These are phyloP conservation scores for Xylaria digitata DNA, from an alignment of 2,329 filamentous ascomycete genomes.

Conservation along the genomic window DNA sequence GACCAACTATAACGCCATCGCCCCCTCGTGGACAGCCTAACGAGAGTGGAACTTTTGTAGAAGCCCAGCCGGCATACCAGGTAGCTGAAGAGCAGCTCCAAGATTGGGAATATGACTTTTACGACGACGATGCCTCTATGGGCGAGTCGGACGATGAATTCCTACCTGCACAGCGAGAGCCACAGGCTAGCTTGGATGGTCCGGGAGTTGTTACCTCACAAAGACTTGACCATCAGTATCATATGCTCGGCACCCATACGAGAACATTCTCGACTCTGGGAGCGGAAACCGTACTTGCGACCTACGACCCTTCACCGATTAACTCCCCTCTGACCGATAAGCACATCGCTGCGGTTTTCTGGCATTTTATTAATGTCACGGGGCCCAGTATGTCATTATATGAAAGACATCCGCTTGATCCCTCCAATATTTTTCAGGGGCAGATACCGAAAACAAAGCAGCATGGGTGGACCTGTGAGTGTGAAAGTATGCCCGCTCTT, in stretches of 20 bases:
- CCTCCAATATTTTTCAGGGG: slow-evolving; percentile 73
- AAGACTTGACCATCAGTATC: slow-evolving; percentile 52
- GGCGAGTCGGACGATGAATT: slow-evolving; percentile 70
- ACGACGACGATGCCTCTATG: slow-evolving; percentile 72
- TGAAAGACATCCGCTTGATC: slow-evolving; percentile 82
- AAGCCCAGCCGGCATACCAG: slow-evolving; percentile 31
- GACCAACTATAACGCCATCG: slow-evolving; percentile 32
- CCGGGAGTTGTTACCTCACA: slow-evolving; percentile 55
- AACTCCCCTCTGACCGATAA: slow-evolving; percentile 82
- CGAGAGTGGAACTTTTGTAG: slow-evolving; percentile 40
- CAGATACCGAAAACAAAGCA: slow-evolving; percentile 70
- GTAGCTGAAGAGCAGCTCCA: slow-evolving; percentile 33
- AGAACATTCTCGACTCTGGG: slow-evolving; percentile 63
- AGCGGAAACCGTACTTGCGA: slow-evolving; percentile 66
- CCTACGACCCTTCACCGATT: slow-evolving; percentile 72
- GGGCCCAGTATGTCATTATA: slow-evolving; percentile 88
- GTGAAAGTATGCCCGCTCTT: neutral
- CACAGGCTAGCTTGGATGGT: slow-evolving; percentile 54
- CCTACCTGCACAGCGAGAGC: slow-evolving; percentile 54
- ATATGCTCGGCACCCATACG: slow-evolving; percentile 59
- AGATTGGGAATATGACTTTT: slow-evolving; percentile 60
- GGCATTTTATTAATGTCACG: slow-evolving; percentile 91
- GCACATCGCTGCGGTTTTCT: slow-evolving; percentile 84
- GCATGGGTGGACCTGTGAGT: slow-evolving; percentile 67
- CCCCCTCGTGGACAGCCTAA: slow-evolving; percentile 33